phyloP scores from a whole-genome alignment of 768 basidiomycete genomes.

The Boletus vermiculosoides region DNA sequence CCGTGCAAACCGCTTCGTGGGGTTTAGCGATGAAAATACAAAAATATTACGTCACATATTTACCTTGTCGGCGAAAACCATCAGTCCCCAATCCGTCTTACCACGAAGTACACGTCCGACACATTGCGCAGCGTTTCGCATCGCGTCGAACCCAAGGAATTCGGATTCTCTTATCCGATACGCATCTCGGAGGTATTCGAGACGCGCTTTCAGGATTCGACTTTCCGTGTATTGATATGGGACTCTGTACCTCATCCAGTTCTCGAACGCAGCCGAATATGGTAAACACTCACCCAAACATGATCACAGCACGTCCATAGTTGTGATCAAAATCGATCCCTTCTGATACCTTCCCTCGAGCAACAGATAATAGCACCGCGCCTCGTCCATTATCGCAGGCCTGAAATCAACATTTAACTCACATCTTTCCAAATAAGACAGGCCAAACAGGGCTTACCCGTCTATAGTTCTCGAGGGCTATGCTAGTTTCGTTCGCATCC shows the following conservation, averaged over 20 bases:
- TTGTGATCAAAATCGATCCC: slow-evolving; percentile 99
- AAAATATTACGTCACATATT: not conserved
- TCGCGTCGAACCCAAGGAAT: slow-evolving; percentile 98
- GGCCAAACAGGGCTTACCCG: slow-evolving; percentile 51
- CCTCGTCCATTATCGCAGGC: slow-evolving; percentile 99
- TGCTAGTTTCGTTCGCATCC: slow-evolving; percentile 97
- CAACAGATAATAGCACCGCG: slow-evolving; percentile 93
- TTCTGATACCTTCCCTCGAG: slow-evolving; percentile 98
- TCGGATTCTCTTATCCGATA: slow-evolving; percentile 98
- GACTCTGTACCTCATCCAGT: slow-evolving; percentile 49
- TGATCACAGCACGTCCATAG: slow-evolving; percentile 97
- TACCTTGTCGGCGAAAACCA: slow-evolving; percentile 99
- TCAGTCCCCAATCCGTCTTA: slow-evolving; percentile 99
- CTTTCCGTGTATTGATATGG: slow-evolving; percentile 99
- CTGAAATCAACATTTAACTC: slow-evolving; percentile 42
- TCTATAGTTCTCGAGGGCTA: slow-evolving; percentile 95
- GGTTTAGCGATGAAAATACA: not conserved
- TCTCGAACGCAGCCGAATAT: not conserved
- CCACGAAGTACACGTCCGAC: slow-evolving; percentile 96
- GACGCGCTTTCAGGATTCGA: slow-evolving; percentile 92
- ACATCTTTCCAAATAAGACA: not conserved
- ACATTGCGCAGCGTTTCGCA: slow-evolving; percentile 99
- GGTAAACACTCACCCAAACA: slow-evolving; percentile 79
- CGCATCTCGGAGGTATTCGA: slow-evolving; percentile 97
- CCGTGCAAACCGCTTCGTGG: slow-evolving; percentile 79